These are phyloP conservation scores for Larix sibirica DNA, from an alignment of 83 land plant genomes.

Conservation along the genomic window DNA sequence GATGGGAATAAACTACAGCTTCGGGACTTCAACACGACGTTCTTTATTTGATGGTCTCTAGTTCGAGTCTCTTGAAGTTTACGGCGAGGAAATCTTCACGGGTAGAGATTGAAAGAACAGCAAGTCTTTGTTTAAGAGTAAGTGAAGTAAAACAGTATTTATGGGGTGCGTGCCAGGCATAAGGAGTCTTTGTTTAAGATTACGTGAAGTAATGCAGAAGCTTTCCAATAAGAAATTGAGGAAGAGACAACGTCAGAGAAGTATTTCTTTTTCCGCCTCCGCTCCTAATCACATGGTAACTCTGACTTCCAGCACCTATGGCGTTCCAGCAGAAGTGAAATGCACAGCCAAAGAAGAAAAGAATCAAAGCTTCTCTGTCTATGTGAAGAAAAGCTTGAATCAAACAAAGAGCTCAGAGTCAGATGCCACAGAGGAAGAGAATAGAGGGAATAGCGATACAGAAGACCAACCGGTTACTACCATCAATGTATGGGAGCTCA, in stretches of 20 bases:
- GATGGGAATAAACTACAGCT: too few relatives aligned
- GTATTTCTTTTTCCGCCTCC: not conserved
- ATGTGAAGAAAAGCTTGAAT: not conserved
- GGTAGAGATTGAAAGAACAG: too few relatives aligned
- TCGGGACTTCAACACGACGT: too few relatives aligned
- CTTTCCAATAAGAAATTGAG: not conserved
- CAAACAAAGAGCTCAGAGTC: not conserved
- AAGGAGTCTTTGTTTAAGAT: too few relatives aligned
- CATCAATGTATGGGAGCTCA: constrained; percentile 19
- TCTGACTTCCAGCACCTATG: constrained; percentile 27
- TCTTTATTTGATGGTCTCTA: too few relatives aligned
- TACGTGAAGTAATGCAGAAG: not conserved
- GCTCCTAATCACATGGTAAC: constrained; percentile 18
- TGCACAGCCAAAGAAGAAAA: not conserved
- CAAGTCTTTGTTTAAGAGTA: too few relatives aligned
- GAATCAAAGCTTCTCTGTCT: not conserved
- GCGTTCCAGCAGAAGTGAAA: not conserved
- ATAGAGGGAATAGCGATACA: not conserved
- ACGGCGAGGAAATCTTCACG: too few relatives aligned
- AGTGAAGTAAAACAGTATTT: too few relatives aligned
- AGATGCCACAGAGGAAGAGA: not conserved
- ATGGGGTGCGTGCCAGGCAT: constrained; percentile 6
- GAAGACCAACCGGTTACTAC: constrained; percentile 7
- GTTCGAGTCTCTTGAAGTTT: too few relatives aligned
- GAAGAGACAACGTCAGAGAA: not conserved